Conservation (phyloP, 345 rosid genomes). For the Aquilaria yunnanensis region DNA sequence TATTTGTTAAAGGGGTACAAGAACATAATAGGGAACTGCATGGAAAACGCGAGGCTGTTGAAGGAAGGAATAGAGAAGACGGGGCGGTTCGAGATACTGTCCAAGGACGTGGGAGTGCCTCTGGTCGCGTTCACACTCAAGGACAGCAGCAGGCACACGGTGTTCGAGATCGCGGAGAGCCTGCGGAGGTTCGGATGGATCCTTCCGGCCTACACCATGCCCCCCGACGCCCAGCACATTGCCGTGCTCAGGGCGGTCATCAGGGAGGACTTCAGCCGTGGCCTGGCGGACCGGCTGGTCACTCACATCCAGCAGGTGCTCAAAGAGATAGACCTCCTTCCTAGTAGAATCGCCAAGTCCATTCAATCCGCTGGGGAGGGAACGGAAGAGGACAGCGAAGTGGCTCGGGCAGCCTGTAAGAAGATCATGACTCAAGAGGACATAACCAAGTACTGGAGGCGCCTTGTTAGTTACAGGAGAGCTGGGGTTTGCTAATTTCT, state of each 20-base stretch:
- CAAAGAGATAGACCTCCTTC: slow-evolving; percentile 47
- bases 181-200: slow-evolving; percentile 69
- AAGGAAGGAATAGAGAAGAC: slow-evolving; percentile 51
- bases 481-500: slow-evolving; percentile 28
- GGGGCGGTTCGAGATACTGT: slow-evolving; percentile 48
- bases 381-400: not conserved
- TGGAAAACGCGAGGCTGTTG: slow-evolving; percentile 41
- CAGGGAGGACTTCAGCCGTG: slow-evolving; percentile 58
- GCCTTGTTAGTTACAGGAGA: slow-evolving; percentile 39
- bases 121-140: slow-evolving; percentile 64
- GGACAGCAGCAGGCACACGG: slow-evolving; percentile 42
- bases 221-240: slow-evolving; percentile 56
- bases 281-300: slow-evolving; percentile 57
- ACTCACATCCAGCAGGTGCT: slow-evolving; percentile 36
- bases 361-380: slow-evolving; percentile 13
- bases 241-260: slow-evolving; percentile 66
- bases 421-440: slow-evolving; percentile 47
- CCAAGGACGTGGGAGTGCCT: slow-evolving; percentile 60
- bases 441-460: slow-evolving; percentile 47
- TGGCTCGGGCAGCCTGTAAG: slow-evolving; percentile 9
- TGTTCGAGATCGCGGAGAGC: slow-evolving; percentile 53
- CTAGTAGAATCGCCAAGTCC: slow-evolving; percentile 21
- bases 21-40: slow-evolving; percentile 61
- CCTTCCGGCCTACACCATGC: slow-evolving; percentile 73
- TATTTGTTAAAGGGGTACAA: slow-evolving; percentile 47